Conservation (phyloP, 1,284 basidiomycete species). For the Flammula alnicola region DNA sequence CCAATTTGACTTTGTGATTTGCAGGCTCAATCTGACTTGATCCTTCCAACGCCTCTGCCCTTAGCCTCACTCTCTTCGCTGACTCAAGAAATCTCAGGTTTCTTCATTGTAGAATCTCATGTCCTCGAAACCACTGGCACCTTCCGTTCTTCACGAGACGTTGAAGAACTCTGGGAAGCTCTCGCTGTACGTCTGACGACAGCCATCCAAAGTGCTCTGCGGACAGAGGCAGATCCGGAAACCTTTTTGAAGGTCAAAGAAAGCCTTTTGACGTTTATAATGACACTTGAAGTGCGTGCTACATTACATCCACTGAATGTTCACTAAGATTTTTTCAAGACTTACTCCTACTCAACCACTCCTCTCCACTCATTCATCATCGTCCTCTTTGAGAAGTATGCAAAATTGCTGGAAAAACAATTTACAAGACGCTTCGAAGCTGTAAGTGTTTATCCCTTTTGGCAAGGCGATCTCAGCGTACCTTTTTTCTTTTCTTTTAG, state of each 20-base stretch:
- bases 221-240: conserved; percentile 82
- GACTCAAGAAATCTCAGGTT: conserved; percentile 96
- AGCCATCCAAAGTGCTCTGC: conserved; percentile 77
- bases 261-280: conserved; percentile 85
- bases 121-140: conserved; percentile 86
- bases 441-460: conserved; percentile 46
- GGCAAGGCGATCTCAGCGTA: neutral
- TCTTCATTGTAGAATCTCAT: conserved; percentile 96
- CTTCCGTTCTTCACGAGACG: conserved; percentile 89
- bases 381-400: conserved; percentile 91
- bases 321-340: conserved; percentile 47
- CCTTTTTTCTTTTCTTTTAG: conserved; percentile 45
- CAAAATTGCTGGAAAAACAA: conserved; percentile 80
- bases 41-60: conserved; percentile 77
- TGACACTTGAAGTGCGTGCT: conserved; percentile 84
- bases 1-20: conserved; percentile 18
- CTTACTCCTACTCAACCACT: conserved; percentile 84
- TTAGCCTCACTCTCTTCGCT: conserved; percentile 63
- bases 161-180: conserved; percentile 96
- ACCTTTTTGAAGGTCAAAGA: conserved; percentile 87
- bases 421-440: conserved; percentile 84
- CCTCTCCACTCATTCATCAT: conserved; percentile 87
- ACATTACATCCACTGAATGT: conserved; percentile 7
- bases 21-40: conserved; percentile 95
- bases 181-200: conserved; percentile 81